Evolutionary conservation across 1,284 basidiomycete genomes (phyloP).

Genomic region (Lignosus rhinocerotis): DNA sequence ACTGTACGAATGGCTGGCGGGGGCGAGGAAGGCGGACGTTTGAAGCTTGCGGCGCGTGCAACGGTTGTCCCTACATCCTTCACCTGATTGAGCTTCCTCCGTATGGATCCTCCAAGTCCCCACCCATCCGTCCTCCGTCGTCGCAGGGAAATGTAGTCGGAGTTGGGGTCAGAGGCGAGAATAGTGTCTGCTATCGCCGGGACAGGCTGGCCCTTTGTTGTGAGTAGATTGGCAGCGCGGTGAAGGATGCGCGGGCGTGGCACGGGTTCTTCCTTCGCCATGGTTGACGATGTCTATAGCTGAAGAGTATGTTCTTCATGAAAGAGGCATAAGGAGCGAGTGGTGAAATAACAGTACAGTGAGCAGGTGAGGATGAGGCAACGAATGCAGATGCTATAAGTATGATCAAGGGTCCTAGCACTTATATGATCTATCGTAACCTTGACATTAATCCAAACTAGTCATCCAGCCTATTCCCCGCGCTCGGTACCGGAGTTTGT

Average conservation of each 20-base stretch:
- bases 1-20: slow-evolving; percentile 6
- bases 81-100: slow-evolving; percentile 31
- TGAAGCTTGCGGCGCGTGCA: slow-evolving; percentile 28
- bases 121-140: slow-evolving; percentile 18
- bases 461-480: no score
- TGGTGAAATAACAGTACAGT: neutral
- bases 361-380: neutral
- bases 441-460: no score
- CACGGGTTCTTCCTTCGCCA: neutral
- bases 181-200: slow-evolving; percentile 25
- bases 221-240: slow-evolving; percentile 29
- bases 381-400: neutral
- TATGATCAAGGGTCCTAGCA: no score
- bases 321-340: neutral
- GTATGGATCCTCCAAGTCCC: slow-evolving; percentile 30
- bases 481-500: no score
- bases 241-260: slow-evolving; percentile 16
- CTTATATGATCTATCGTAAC: no score
- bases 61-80: slow-evolving; percentile 27
- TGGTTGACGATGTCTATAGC: neutral
- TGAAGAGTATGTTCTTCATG: neutral
- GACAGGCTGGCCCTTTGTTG: slow-evolving; percentile 29
- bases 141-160: slow-evolving; percentile 9
- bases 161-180: slow-evolving; percentile 11
- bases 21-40: slow-evolving; percentile 14